Evolutionary conservation across 2,329 filamentous ascomycete species (phyloP).

Genomic region (Pestalotiopsis sp.): DNA sequence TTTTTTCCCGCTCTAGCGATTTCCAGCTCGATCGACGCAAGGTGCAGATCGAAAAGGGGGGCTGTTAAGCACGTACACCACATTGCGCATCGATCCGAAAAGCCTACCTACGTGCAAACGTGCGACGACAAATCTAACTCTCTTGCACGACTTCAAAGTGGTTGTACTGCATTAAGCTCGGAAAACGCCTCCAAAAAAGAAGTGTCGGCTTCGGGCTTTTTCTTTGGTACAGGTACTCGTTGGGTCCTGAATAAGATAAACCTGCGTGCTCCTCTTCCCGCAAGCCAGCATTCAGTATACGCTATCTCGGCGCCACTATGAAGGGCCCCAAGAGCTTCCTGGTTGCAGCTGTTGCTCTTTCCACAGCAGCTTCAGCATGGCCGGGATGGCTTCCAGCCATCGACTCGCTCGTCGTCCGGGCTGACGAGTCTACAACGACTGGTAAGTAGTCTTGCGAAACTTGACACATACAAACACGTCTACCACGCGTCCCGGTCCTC

Average conservation of each 20-base stretch:
- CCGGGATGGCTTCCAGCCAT: slow-evolving; percentile 54
- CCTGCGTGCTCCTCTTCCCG: slow-evolving; percentile 12
- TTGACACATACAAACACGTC: slow-evolving; percentile 9
- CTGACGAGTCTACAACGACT: slow-evolving; percentile 31
- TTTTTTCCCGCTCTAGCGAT: slow-evolving; percentile 1
- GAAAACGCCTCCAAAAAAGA: neutral
- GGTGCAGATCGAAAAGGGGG: slow-evolving; percentile 2
- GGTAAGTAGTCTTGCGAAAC: slow-evolving; percentile 11
- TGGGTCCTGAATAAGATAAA: slow-evolving; percentile 11
- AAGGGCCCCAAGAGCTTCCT: slow-evolving; percentile 48
- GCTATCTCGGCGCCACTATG: slow-evolving; percentile 38
- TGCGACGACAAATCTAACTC: slow-evolving; percentile 10
- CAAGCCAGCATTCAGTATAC: slow-evolving; percentile 26
- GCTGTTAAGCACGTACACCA: neutral
- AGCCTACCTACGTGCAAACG: slow-evolving; percentile 3
- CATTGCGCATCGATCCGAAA: slow-evolving; percentile 1
- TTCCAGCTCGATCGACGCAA: neutral
- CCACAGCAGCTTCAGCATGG: slow-evolving; percentile 55
- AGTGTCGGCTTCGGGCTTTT: neutral
- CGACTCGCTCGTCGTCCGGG: slow-evolving; percentile 53
- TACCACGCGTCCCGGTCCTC: neutral
- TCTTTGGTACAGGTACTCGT: neutral
- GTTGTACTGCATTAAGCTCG: slow-evolving; percentile 10
- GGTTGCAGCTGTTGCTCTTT: slow-evolving; percentile 52
- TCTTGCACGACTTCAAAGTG: slow-evolving; percentile 7